Conservation (phyloP, 1,284 basidiomycete genomes). For the Austroboletus novae-zelandiae region DNA sequence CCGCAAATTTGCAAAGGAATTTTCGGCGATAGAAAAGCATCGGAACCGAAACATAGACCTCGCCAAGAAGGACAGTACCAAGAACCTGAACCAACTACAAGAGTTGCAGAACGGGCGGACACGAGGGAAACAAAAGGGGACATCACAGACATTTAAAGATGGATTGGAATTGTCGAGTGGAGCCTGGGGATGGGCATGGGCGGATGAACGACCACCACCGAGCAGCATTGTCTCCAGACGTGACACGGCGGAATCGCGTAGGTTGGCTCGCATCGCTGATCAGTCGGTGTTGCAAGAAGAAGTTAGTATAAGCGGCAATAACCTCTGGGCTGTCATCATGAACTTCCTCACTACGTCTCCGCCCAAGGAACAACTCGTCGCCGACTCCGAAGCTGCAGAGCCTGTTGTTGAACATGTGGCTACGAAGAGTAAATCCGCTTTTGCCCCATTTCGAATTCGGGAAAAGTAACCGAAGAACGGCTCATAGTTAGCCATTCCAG, state of each 20-base stretch:
- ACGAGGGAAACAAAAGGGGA: constrained; percentile 23
- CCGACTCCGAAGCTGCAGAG: constrained; percentile 15
- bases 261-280: constrained; percentile 69
- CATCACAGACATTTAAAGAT: constrained; percentile 46
- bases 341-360: constrained; percentile 54
- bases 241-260: constrained; percentile 72
- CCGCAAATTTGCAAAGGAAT: constrained; percentile 57
- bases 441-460: constrained; percentile 21
- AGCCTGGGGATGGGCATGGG: constrained; percentile 75
- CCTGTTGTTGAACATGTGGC: background rate
- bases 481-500: background rate
- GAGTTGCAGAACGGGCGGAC: constrained; percentile 24
- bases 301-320: constrained; percentile 58
- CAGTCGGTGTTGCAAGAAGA: constrained; percentile 56
- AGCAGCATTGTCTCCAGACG: constrained; percentile 77
- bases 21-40: constrained; percentile 56
- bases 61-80: constrained; percentile 55
- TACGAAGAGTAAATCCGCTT: constrained; percentile 29
- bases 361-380: constrained; percentile 22
- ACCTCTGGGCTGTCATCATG: constrained; percentile 64
- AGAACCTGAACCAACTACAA: constrained; percentile 48
- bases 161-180: constrained; percentile 45
- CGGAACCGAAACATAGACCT: constrained; percentile 58
- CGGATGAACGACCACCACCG: constrained; percentile 73
- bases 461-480: constrained; percentile 9